Evolutionary conservation across 345 rosid species (phyloP), one percentile per base, ranked within the genome.

Genomic region (Cardiospermum halicacabum): DNA sequence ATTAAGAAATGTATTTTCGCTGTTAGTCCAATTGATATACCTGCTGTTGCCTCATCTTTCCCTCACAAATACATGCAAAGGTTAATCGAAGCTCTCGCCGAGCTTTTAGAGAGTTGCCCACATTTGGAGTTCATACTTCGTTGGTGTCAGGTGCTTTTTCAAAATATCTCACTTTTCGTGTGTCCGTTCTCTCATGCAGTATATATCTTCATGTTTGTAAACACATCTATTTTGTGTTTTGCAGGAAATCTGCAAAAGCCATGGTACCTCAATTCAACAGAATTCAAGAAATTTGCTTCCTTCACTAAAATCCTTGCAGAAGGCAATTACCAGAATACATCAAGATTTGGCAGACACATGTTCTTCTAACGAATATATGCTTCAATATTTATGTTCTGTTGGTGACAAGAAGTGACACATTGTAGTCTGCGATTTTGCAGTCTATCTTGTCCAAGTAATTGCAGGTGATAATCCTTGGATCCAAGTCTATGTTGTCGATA

Each of bases 261-360:
- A 91, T n/a, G 96, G 97, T 32, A 88, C 70, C 73, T 72, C 80
- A 18, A 89, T 94, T 56, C 91, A 89, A 56, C 92, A 88, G 69
- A 88, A 84, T 68, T 89, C 87, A 53, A 84, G 95, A 71, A 78
- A 71, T 55, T 76, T 94, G 57, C 87, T 91, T 66, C 97, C 99
- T 21, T 79, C 92, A 51, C 70, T 91, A 62, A 85, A 86, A 77
- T 85, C 89, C 42, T 74, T 87, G 78, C 97, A 91, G 72, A 94
- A 91, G 82, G 91, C 89, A 8, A 78, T 91, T 48, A 84, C 96
- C 25, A 83, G 90, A 73, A 80, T 79, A 27, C 99, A 94, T 72
- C 97, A 89, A 77, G 97, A 94, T 73, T 70, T 94, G 67, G 86
- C 93, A 22, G 99, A 91, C 65, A 91, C 84, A 50, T 94, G 96